Conservation (phyloP, 345 rosid species). For the Brassica juncea region DNA sequence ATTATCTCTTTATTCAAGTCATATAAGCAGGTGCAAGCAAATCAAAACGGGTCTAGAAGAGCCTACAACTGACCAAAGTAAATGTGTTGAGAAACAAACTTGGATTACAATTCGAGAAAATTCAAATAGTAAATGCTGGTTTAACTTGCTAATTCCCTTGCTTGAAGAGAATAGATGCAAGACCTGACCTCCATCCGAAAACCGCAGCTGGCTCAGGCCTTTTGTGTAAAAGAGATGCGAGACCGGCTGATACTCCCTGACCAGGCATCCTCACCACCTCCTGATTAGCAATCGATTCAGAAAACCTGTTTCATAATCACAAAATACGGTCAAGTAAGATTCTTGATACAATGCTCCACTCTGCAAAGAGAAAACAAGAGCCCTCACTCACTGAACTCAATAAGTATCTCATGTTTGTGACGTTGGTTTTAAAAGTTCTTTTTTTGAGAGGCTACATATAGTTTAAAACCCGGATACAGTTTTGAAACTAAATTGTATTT, state of each 20-base stretch:
- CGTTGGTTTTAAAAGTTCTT: not conserved
- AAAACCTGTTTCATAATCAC: conserved; percentile 41
- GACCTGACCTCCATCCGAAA: conserved; percentile 67
- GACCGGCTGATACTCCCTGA: conserved; percentile 44
- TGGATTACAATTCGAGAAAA: not conserved
- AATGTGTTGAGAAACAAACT: conserved; percentile 21
- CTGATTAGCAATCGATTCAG: conserved; percentile 46
- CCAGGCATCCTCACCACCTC: conserved; percentile 38
- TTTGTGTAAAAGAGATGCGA: conserved; percentile 56
- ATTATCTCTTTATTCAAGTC: conserved; percentile 18
- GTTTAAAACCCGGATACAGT: not conserved
- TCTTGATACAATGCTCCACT: not conserved
- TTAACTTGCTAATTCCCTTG: conserved; percentile 45
- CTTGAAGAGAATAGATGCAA: conserved; percentile 76
- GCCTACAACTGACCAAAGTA: conserved; percentile 28
- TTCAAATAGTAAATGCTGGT: not conserved
- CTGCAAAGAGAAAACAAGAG: conserved; percentile 4
- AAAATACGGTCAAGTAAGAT: not conserved
- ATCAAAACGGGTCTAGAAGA: not conserved
- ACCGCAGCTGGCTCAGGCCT: conserved; percentile 57
- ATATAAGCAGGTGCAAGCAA: conserved; percentile 7
- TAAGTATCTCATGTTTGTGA: not conserved
- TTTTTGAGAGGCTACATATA: not conserved
- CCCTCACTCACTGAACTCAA: not conserved
- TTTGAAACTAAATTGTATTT: not conserved